phyloP scores from a whole-genome alignment of 371 early-diverging fungal species.

The Fennellomyces sp. region DNA sequence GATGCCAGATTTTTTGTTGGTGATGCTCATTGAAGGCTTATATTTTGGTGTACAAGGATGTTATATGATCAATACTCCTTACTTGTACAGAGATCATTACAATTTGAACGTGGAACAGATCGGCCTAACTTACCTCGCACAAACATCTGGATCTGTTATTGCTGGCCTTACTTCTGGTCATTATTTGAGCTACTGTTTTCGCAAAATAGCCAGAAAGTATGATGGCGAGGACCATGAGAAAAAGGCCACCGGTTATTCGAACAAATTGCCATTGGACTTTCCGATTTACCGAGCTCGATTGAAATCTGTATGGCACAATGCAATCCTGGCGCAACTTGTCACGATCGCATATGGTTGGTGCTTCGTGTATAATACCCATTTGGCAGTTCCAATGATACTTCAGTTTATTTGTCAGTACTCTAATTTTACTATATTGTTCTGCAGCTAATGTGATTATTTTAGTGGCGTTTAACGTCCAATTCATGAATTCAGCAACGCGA shows the following conservation, averaged over 20 bases:
- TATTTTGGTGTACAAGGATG: constrained; percentile 16
- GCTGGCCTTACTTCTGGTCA: constrained; percentile 12
- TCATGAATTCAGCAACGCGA: constrained; percentile 14
- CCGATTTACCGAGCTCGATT: constrained; percentile 20
- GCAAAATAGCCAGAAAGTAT: constrained; percentile 3
- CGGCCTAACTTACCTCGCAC: constrained; percentile 19
- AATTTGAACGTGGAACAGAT: constrained; percentile 16
- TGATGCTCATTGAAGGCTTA: constrained; percentile 10
- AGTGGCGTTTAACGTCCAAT: constrained; percentile 5
- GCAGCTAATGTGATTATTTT: background rate
- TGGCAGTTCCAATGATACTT: constrained; percentile 16
- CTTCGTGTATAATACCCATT: constrained; percentile 1
- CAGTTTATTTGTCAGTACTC: constrained; percentile 19
- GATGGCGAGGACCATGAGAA: background rate
- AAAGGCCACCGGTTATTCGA: background rate
- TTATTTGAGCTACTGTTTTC: constrained; percentile 11
- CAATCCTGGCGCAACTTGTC: constrained; percentile 4
- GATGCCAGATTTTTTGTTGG: constrained; percentile 10
- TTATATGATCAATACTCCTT: constrained; percentile 9
- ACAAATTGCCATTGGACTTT: constrained; percentile 15
- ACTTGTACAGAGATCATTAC: constrained; percentile 13
- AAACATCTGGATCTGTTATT: constrained; percentile 10
- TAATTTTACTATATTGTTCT: background rate
- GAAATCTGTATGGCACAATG: constrained; percentile 10
- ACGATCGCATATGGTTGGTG: constrained; percentile 23